These are phyloP conservation scores for Eucalyptus pumila DNA, from an alignment of 345 rosid species.

Conservation along the genomic window DNA sequence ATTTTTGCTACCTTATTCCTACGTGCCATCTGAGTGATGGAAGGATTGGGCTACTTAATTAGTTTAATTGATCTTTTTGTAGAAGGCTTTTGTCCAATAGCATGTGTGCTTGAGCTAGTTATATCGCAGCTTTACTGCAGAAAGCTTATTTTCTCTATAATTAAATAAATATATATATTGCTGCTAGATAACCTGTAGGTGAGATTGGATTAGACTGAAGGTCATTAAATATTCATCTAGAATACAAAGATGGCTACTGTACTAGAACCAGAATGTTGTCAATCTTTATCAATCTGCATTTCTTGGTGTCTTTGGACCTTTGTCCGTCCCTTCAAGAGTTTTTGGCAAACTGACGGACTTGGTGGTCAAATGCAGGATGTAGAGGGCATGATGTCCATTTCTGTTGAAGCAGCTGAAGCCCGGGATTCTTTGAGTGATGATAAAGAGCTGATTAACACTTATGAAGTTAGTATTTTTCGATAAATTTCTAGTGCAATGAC, in stretches of 20 bases:
- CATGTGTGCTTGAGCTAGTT: background rate
- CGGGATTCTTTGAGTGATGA: conserved; percentile 89
- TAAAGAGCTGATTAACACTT: conserved; percentile 85
- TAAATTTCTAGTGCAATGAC: background rate
- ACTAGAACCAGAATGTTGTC: background rate
- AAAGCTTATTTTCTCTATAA: background rate
- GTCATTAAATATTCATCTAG: background rate
- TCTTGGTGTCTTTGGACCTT: background rate
- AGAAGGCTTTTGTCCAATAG: background rate
- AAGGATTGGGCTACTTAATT: background rate
- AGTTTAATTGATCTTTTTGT: background rate
- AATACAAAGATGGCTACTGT: background rate
- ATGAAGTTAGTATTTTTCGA: conserved; percentile 39
- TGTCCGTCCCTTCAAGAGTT: background rate
- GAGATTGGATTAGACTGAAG: background rate
- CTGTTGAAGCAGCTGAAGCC: conserved; percentile 95
- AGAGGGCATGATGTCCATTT: conserved; percentile 99
- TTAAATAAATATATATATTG: background rate
- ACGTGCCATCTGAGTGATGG: background rate
- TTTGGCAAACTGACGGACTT: background rate
- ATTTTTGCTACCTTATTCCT: background rate
- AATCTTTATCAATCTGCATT: background rate
- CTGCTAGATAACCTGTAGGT: background rate
- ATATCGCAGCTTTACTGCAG: background rate
- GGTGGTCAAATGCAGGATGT: conserved; percentile 52